Conservation (phyloP, 179 eudicot genomes). For the Sideroxylon spinosum region DNA sequence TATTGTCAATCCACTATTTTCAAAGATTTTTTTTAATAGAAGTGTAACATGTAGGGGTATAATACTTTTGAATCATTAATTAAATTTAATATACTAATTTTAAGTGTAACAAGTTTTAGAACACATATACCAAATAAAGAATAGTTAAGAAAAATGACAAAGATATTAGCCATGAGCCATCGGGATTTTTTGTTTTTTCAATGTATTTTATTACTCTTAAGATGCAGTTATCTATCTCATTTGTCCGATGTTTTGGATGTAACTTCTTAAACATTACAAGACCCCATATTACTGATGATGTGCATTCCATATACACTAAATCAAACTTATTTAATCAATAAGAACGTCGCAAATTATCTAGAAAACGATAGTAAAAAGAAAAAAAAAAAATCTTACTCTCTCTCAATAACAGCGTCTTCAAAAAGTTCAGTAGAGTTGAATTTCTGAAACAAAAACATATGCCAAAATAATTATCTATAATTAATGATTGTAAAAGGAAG, state of each 20-base stretch:
- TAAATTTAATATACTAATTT: no score
- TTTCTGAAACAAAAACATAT: constrained; percentile 24
- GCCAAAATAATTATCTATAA: no score
- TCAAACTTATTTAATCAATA: no score
- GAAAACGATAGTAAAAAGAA: no score
- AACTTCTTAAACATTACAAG: constrained; percentile 40
- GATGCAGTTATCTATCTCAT: constrained; percentile 31
- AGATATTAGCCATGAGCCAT: constrained; percentile 30
- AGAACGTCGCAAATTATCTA: not conserved
- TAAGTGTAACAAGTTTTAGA: no score
- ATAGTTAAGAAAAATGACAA: no score
- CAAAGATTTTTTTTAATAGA: no score
- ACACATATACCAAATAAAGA: no score
- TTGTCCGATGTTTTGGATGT: constrained; percentile 39
- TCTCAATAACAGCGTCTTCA: constrained; percentile 37
- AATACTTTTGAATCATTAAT: no score
- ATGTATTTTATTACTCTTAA: constrained; percentile 21
- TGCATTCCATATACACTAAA: constrained; percentile 68
- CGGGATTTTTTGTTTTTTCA: constrained; percentile 5
- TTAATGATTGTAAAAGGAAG: not conserved
- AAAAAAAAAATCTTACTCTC: constrained; percentile 32
- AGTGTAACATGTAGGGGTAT: no score
- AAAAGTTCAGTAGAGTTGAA: constrained; percentile 44
- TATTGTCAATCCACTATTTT: no score
- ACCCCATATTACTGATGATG: constrained; percentile 55